phyloP scores from a whole-genome alignment of 441 rosid genomes.

The Euphorbia corollata region DNA sequence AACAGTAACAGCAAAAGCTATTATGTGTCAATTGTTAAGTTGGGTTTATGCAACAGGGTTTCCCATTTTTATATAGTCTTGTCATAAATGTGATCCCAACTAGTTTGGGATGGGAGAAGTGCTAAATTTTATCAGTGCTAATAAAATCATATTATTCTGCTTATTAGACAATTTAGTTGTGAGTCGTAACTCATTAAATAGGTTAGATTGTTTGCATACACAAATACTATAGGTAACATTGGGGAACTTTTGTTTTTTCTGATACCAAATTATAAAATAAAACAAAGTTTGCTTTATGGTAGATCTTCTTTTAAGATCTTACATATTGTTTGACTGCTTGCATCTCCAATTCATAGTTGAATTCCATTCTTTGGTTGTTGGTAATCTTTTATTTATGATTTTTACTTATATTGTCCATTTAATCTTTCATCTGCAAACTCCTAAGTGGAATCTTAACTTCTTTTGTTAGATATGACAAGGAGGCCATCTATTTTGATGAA shows the following conservation, averaged over 20 bases:
- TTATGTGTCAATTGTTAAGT: no score
- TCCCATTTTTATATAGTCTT: background rate
- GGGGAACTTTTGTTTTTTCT: background rate
- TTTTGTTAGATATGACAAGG: slow-evolving; percentile 51
- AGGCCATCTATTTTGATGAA: slow-evolving; percentile 68
- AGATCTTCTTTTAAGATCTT: background rate
- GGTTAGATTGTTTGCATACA: background rate
- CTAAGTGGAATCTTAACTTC: slow-evolving; percentile 3
- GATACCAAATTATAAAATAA: no score
- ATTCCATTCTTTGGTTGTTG: slow-evolving; percentile 1
- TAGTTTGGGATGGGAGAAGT: background rate
- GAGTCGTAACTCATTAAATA: background rate
- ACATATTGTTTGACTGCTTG: background rate
- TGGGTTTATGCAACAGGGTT: background rate
- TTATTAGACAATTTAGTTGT: background rate
- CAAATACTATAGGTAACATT: background rate
- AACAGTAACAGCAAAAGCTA: background rate
- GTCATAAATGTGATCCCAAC: background rate
- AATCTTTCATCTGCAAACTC: slow-evolving; percentile 8
- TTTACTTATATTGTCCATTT: background rate
- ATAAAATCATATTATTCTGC: background rate
- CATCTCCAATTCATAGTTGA: background rate
- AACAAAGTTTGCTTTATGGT: background rate
- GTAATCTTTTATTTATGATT: background rate
- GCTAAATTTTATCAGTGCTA: background rate